Conservation (phyloP, 176 grass and related monocot species). For the Rhynchospora breviuscula region DNA sequence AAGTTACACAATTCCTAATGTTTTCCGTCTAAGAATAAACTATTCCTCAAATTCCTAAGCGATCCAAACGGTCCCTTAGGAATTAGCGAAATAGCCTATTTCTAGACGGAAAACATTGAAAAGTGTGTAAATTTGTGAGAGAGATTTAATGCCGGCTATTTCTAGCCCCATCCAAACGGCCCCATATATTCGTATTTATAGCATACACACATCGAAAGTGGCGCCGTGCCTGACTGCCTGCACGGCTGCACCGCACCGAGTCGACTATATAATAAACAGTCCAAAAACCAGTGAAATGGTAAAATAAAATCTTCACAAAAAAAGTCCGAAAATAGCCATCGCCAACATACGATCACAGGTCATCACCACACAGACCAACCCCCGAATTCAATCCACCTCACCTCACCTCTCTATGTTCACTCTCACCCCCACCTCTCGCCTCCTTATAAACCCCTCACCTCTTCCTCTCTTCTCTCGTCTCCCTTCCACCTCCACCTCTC, state of each 20-base stretch:
- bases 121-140: too few species aligned
- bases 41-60: too few species aligned
- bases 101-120: too few species aligned
- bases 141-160: too few species aligned
- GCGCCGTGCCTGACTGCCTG: neutral
- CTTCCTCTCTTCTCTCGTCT: neutral
- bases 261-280: neutral
- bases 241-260: too few species aligned
- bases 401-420: conserved; percentile 35
- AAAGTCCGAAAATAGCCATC: neutral
- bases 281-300: neutral
- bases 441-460: conserved; percentile 19
- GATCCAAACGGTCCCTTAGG: too few species aligned
- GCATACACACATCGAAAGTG: too few species aligned
- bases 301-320: neutral
- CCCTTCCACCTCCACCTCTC: neutral
- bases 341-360: neutral
- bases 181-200: too few species aligned
- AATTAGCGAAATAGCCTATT: too few species aligned
- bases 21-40: too few species aligned
- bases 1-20: too few species aligned
- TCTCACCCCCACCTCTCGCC: neutral
- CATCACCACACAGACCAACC: conserved; percentile 27
- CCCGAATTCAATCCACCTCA: neutral
- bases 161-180: too few species aligned